Base-by-base conservation (phyloP, 2,329 filamentous ascomycete species). In the Aspergillus fumigatus region DNA sequence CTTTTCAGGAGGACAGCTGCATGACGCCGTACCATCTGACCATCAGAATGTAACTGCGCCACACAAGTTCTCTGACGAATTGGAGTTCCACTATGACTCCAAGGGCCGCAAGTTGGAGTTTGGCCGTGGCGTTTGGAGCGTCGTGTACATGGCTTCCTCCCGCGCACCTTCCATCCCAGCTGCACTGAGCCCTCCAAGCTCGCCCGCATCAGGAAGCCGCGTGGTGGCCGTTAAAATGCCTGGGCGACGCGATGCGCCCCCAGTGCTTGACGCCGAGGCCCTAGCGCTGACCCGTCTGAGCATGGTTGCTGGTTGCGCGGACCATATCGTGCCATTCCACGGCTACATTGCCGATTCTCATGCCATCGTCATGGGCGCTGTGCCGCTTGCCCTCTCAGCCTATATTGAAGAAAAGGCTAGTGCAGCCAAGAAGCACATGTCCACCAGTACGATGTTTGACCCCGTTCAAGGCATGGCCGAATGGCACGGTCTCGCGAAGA, bases 71-170 rank as follows among this genome's bases (percentile, higher is more conserved):
- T 55, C 63, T 3, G 67, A 70, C 11, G 68, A 70, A n/a, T 51
- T 76, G 10, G 68, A 76, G 50, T 62, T 71, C 19, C 67, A 66
- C 21, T 59, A 55, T 50, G 69, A 71, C 52, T 43, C 53, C 1
- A 56, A 61, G n/a, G 70, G 69, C 17, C 63, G 62, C 14, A 67
- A 63, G 7, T 51, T 74, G 19, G 71, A 77, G 53, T 79, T 75
- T 52, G 78, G 78, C 25, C 70, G 69, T 40, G 78, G 78, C 25
- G 76, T 71, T 19, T 80, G 78, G 77, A 80, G 78, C 58, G 73
- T 71, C 19, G 78, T 80, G 19, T 78, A 76, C 64, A 75, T 74
- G 58, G 78, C 76, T 10, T 67, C 59, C 4, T 66, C 69, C 11
- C 64, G 51, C 21, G 58, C 61, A 11, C 35, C 61, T 38, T 41